phyloP scores from a whole-genome alignment of 164 flowering plant genomes.

The Vitis vinifera region ASM3070453v1 NC_081807.1:1824001-1824500 shows the following conservation, averaged over 20 bases:
- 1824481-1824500: not conserved
- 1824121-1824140: constrained; percentile 97
- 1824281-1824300: too few species aligned
- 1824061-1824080: constrained; percentile 99
- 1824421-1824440: constrained; percentile 73
- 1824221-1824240: too few species aligned
- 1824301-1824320: too few species aligned
- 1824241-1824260: too few species aligned
- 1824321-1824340: too few species aligned
- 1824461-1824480: constrained; percentile 63
- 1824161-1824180: constrained; percentile 1
- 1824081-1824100: constrained; percentile 76
- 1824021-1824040: constrained; percentile 61
- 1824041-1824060: constrained; percentile 95
- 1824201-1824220: not conserved
- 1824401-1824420: constrained; percentile 59
- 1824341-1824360: too few species aligned
- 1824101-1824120: constrained; percentile 98
- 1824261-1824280: too few species aligned
- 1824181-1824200: not conserved
- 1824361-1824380: too few species aligned
- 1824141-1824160: constrained; percentile 91
- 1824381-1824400: too few species aligned
- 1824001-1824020: constrained; percentile 48
- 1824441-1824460: constrained; percentile 72